Base-by-base conservation (phyloP, 106 monocot species). In the Phalaenopsis aphrodite region DNA sequence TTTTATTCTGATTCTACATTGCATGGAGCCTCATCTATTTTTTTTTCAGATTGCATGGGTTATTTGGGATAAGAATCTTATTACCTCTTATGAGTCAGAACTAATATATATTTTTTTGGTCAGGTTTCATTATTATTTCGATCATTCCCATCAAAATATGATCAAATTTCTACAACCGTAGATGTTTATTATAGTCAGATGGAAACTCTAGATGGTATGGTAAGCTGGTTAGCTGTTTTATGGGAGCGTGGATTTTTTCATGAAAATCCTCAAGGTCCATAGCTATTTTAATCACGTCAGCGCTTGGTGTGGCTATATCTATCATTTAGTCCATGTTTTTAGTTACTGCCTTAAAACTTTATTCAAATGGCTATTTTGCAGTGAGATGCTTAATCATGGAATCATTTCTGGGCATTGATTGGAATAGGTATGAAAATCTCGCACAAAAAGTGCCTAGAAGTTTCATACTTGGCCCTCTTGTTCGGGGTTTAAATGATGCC, bases 221-320 rank as follows among this genome's bases (percentile, higher is more conserved):
- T 97, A 46, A 79, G 79, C 66, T 97, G 92, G 96, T 80, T 94
- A 85, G 79, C 90, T 39, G 82, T 94, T 80, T 73, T 97, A 56
- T 97, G 94, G 96, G 94, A 97, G 81, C 94, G 92, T 85, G 96
- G 96, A 10, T 84, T 97, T 84, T 83, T 80, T 77, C 96, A 97
- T 86, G 96, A 89, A 78, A 97, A 97, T 81, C 94, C 90, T 80
- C 92, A 94, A 85, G 96, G 96, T 86, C 17, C 2, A 19, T 23
- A 42, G 12, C 38, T 61, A 21, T 21, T 61, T 61, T 21, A n/a
- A 12, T 61, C 19, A n/a, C 7, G n/a, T n/a, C 21, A 21, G 21
- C 21, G 18, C 21, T 61, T n/a, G 18, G 8, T 61, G n/a, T n/a
- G 4, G 61, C 61, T 61, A 61, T 7, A 7, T 61, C 61, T 68